Conservation (phyloP, 257 asterid genomes). For the Przewalskia tangutica region DNA sequence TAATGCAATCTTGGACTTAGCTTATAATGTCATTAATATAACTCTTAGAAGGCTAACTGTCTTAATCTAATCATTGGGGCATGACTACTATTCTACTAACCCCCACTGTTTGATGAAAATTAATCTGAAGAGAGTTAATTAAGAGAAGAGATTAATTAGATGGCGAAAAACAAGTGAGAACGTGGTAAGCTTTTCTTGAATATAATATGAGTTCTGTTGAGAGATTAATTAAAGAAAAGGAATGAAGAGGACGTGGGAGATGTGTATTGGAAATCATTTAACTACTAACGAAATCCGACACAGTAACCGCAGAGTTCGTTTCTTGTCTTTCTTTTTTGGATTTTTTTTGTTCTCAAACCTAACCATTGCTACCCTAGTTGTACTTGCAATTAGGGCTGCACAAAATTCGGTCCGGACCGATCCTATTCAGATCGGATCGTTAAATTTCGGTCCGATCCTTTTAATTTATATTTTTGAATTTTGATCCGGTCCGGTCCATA, state of each 20-base stretch:
- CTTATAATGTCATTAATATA: conserved; percentile 1
- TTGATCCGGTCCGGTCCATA: too few species aligned
- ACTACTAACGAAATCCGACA: conserved; percentile 25
- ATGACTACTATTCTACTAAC: conserved; percentile 6
- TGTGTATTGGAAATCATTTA: conserved; percentile 15
- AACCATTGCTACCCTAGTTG: conserved; percentile 5
- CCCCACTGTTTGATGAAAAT: conserved; percentile 22
- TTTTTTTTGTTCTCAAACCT: conserved; percentile 10
- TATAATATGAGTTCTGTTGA: not conserved
- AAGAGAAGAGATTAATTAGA: conserved; percentile 14
- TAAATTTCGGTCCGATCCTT: too few species aligned
- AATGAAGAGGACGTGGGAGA: conserved; percentile 39
- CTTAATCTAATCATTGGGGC: conserved; percentile 10
- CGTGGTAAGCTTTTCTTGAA: conserved; percentile 27
- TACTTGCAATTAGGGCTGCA: too few species aligned
- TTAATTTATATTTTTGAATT: too few species aligned
- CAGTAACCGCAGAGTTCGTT: conserved; percentile 24
- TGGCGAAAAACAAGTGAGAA: conserved; percentile 23
- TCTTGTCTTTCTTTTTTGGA: conserved; percentile 13
- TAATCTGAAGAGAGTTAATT: conserved; percentile 10
- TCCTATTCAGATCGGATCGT: too few species aligned
- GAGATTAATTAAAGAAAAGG: conserved; percentile 14
- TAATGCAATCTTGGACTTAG: conserved; percentile 14
- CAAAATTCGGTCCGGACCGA: too few species aligned
- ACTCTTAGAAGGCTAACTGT: conserved; percentile 10